Evolutionary conservation across 78 protist genomes (phyloP).

Genomic region (Dictyostelium capitatum): DNA sequence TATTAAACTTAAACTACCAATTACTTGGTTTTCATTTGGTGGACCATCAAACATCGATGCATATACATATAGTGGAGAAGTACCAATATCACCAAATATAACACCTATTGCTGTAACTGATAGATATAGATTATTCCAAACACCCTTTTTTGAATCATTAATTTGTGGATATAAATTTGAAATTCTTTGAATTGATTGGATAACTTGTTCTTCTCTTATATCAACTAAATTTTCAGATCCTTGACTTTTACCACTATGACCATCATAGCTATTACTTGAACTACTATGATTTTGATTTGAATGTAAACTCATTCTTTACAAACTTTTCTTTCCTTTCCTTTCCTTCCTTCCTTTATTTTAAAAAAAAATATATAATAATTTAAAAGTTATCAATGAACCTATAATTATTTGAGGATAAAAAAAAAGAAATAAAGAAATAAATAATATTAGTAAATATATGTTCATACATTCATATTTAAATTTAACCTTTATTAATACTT

Average conservation of each 20-base stretch:
- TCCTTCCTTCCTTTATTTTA: background rate
- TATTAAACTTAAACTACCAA: slow-evolving; percentile 33
- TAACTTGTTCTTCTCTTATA: slow-evolving; percentile 2
- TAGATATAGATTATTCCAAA: background rate
- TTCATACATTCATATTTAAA: background rate
- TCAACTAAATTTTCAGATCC: background rate
- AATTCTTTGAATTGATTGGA: background rate
- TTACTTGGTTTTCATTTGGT: background rate
- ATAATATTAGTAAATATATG: background rate
- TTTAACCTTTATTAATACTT: no score
- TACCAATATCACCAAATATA: slow-evolving; percentile 50
- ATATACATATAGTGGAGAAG: slow-evolving; percentile 20
- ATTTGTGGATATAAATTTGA: background rate
- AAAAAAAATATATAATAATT: background rate
- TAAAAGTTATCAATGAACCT: slow-evolving; percentile 22
- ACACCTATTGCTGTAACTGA: background rate
- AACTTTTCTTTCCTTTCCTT: background rate
- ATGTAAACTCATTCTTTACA: no score
- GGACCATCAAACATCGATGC: background rate
- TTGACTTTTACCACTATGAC: background rate
- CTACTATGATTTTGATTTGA: background rate
- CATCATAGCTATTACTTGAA: background rate
- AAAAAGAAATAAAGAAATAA: background rate
- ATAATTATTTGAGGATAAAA: background rate
- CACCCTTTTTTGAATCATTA: background rate